These are phyloP conservation scores for Fusarium illudens DNA, from an alignment of 2,329 filamentous ascomycete species.

Conservation along the genomic window DNA sequence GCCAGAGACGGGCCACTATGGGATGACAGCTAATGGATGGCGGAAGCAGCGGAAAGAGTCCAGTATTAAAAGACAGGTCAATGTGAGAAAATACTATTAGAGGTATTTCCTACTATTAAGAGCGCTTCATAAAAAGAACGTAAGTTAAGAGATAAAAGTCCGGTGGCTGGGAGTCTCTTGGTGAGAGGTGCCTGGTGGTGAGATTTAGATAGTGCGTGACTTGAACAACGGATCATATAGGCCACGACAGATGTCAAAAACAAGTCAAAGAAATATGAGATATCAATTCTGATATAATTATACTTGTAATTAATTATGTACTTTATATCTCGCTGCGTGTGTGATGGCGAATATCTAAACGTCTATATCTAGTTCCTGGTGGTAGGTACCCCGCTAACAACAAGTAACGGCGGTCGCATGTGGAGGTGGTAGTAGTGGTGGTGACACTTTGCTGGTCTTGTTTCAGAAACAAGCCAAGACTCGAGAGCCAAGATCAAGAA, in stretches of 20 bases:
- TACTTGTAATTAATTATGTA: constrained; percentile 18
- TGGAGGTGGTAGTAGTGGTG: constrained; percentile 2
- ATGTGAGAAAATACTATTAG: background rate
- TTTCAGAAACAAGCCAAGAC: constrained; percentile 31
- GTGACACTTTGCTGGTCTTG: constrained; percentile 21
- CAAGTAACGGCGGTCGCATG: constrained; percentile 35
- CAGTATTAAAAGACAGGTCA: background rate
- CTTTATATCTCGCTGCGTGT: background rate
- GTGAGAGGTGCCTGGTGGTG: constrained; percentile 31
- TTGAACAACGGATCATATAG: background rate
- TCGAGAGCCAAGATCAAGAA: constrained; percentile 2
- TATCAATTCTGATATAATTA: background rate
- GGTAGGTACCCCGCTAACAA: constrained; percentile 41
- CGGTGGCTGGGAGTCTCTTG: constrained; percentile 37
- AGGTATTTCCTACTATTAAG: background rate
- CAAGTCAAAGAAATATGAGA: background rate
- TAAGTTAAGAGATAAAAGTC: constrained; percentile 26
- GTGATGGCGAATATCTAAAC: constrained; percentile 1
- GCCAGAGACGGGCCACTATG: background rate
- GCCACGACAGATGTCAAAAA: background rate
- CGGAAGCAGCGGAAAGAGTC: background rate
- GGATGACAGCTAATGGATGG: background rate
- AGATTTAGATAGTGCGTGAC: constrained; percentile 39
- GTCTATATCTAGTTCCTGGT: background rate
- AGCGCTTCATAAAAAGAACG: background rate